Evolutionary conservation across 2,329 filamentous ascomycete species (phyloP).

Genomic region (Beauveria sp.): DNA sequence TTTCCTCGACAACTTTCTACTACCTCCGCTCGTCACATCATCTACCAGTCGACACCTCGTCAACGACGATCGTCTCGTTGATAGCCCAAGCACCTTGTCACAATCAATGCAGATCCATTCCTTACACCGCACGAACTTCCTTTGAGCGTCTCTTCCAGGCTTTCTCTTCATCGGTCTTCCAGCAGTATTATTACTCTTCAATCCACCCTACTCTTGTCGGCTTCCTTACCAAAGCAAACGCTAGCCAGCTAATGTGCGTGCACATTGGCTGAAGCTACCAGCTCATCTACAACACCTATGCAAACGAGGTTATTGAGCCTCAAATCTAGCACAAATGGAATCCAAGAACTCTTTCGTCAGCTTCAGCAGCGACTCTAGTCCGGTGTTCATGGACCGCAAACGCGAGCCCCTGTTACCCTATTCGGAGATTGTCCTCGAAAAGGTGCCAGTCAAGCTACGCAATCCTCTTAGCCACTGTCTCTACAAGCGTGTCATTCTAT

Average conservation of each 20-base stretch:
- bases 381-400: conserved; percentile 23
- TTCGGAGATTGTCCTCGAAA: conserved; percentile 24
- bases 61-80: background rate
- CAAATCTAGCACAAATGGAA: conserved; percentile 18
- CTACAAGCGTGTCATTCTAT: conserved; percentile 45
- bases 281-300: background rate
- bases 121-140: background rate
- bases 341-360: conserved; percentile 24
- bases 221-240: background rate
- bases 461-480: conserved; percentile 43
- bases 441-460: conserved; percentile 34
- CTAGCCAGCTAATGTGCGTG: background rate
- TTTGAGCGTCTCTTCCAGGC: background rate
- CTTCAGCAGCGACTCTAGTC: conserved; percentile 29
- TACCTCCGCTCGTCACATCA: background rate
- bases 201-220: background rate
- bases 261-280: background rate
- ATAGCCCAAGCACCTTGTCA: background rate
- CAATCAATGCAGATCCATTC: conserved; percentile 8
- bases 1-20: background rate
- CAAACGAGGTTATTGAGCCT: background rate
- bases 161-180: background rate
- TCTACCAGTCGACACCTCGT: background rate
- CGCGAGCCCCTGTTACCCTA: conserved; percentile 28
- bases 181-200: background rate